Conservation (phyloP, 805 yeast species). For the Grigorovia jiainica region DNA sequence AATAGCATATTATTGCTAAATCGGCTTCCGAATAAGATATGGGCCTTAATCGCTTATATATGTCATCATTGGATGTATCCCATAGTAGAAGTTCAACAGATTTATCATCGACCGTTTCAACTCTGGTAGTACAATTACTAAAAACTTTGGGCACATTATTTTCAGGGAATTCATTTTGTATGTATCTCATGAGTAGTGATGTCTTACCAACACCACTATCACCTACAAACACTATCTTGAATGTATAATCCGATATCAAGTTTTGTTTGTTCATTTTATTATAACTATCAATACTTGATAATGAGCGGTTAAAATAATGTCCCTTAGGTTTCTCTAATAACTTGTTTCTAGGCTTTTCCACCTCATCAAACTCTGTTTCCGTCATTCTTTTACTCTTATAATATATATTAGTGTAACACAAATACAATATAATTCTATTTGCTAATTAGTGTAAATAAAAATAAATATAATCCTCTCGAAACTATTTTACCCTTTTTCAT, state of each 20-base stretch:
- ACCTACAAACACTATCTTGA: constrained; percentile 73
- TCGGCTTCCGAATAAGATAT: constrained; percentile 73
- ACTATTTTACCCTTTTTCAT: no score
- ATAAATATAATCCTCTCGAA: no score
- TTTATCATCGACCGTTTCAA: constrained; percentile 39
- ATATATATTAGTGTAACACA: no score
- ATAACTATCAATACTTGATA: constrained; percentile 21
- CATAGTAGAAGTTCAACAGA: constrained; percentile 63
- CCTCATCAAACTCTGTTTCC: background rate
- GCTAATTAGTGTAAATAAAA: no score
- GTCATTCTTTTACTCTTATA: no score
- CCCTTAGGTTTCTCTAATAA: background rate
- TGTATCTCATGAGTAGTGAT: constrained; percentile 54
- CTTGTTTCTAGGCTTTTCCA: background rate
- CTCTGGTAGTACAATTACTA: constrained; percentile 62
- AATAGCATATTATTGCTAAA: constrained; percentile 64
- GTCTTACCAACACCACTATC: constrained; percentile 93
- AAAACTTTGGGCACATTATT: constrained; percentile 75
- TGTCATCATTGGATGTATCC: constrained; percentile 92
- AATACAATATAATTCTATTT: no score
- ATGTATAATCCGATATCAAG: constrained; percentile 29
- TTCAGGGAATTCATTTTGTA: constrained; percentile 56
- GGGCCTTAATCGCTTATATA: constrained; percentile 71
- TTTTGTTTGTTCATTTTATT: constrained; percentile 17
- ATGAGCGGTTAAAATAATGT: constrained; percentile 17